Evolutionary conservation across 2,329 filamentous ascomycete species (phyloP).

Genomic region (Penicillium sp.): DNA sequence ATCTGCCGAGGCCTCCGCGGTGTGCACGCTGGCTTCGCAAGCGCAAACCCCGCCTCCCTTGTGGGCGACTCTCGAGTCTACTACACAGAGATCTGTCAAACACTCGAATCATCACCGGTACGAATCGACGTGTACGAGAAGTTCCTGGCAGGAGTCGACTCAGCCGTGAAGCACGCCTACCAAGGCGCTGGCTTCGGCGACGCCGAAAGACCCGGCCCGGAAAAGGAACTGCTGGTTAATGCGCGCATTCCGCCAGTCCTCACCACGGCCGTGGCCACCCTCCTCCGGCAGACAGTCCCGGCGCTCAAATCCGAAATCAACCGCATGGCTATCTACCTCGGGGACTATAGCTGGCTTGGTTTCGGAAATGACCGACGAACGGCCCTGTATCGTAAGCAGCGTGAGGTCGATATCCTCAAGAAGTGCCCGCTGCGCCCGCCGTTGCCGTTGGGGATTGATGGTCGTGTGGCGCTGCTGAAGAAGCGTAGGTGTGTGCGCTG

Average conservation of each 20-base stretch:
- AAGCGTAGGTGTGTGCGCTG: constrained; percentile 58
- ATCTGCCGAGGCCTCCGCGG: constrained; percentile 63
- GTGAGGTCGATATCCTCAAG: constrained; percentile 58
- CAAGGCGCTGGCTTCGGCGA: constrained; percentile 45
- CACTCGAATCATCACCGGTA: constrained; percentile 52
- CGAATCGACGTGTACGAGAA: constrained; percentile 62
- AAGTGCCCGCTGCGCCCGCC: constrained; percentile 41
- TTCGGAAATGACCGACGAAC: constrained; percentile 58
- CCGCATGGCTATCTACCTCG: constrained; percentile 67
- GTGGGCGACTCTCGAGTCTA: constrained; percentile 40
- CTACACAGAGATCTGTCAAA: constrained; percentile 55
- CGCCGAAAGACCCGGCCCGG: constrained; percentile 47
- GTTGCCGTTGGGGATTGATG: constrained; percentile 9
- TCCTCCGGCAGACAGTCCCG: constrained; percentile 52
- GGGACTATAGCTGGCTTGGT: constrained; percentile 67
- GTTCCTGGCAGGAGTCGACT: constrained; percentile 63
- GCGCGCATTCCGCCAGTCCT: constrained; percentile 53
- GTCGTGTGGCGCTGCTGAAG: constrained; percentile 9
- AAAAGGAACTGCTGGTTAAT: constrained; percentile 54
- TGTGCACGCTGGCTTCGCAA: constrained; percentile 46
- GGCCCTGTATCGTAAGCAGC: constrained; percentile 59
- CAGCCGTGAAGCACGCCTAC: constrained; percentile 61
- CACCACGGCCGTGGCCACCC: constrained; percentile 45
- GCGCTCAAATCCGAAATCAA: constrained; percentile 61
- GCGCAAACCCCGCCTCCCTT: constrained; percentile 40